These are phyloP conservation scores for Ophiostoma himal-ulmi DNA, from an alignment of 2,329 filamentous ascomycete species.

Conservation along the genomic window DNA sequence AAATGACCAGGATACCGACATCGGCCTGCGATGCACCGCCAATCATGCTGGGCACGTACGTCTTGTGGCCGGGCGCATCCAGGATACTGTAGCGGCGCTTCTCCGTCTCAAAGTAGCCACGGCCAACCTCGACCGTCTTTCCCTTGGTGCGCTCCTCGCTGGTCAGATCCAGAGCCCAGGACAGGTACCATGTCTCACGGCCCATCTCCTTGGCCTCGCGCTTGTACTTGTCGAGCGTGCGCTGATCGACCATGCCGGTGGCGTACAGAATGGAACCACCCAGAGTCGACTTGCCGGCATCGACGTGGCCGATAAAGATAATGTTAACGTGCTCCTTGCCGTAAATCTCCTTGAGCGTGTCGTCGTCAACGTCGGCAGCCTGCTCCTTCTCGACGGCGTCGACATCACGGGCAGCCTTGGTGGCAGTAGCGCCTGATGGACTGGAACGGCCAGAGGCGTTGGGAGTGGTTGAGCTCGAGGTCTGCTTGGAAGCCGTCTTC, in stretches of 20 bases:
- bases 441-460: slow-evolving; percentile 79
- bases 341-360: slow-evolving; percentile 86
- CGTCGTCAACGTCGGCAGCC: slow-evolving; percentile 62
- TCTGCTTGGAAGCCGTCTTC: slow-evolving; percentile 66
- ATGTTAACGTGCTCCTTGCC: slow-evolving; percentile 92
- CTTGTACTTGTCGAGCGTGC: slow-evolving; percentile 98
- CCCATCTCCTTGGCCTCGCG: slow-evolving; percentile 92
- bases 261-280: slow-evolving; percentile 88
- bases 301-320: slow-evolving; percentile 93
- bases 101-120: slow-evolving; percentile 94
- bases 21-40: slow-evolving; percentile 86
- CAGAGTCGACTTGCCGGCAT: slow-evolving; percentile 94
- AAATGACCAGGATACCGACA: slow-evolving; percentile 92
- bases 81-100: slow-evolving; percentile 95
- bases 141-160: slow-evolving; percentile 95
- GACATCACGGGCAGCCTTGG: slow-evolving; percentile 58
- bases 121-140: slow-evolving; percentile 95
- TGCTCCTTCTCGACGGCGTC: slow-evolving; percentile 82
- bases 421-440: slow-evolving; percentile 53
- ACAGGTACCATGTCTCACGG: slow-evolving; percentile 97
- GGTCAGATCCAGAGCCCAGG: slow-evolving; percentile 94
- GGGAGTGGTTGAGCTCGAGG: slow-evolving; percentile 70
- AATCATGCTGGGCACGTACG: slow-evolving; percentile 97
- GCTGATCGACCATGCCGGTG: slow-evolving; percentile 98
- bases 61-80: slow-evolving; percentile 96